Evolutionary conservation across 2,329 filamentous ascomycete species (phyloP), one percentile per base, ranked within the genome.

Genomic region (Aspergillus brasiliensis): DNA sequence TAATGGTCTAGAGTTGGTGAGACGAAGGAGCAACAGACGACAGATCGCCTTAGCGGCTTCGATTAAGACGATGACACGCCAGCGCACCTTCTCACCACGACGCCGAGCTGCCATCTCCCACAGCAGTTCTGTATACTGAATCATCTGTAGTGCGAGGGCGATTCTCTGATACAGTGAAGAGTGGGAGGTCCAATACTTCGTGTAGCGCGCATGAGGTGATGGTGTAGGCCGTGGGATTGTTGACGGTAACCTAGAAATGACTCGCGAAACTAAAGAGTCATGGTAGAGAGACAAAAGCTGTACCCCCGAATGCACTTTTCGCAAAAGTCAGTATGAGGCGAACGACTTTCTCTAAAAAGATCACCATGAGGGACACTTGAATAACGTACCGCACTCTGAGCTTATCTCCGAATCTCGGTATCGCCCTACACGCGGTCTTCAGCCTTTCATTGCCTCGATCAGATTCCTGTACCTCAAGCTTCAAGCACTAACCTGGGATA

Each of bases 91-190:
- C 75, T 96, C 85, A 47, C 90, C 92, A 63, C 88, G 88, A 51
- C 94, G 85, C 77, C 96, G 96, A 27, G 93, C 93, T 27, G 90
- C 86, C 95, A 99, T 99, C 75, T 99, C 95, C 85, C 94, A 95
- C n/a, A 99, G 80, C 28, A 99, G 82, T 78, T 99, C 92, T 0
- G 93, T 97, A 73, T 98, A 98, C 67, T 95, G 91, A 25, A 97
- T 90, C 78, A 96, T 90, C 73, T 96, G 92, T 51, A 99, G 81
- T 4, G 92, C 81, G 65, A 93, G 84, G 42, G 94, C 93, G 57
- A 96, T 86, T 60, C 91, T 86, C 60, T 89, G 86, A 76, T 99
- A 99, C 8, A 91, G 82, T 4, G 84, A 81, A 69, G 85, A 88
- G 57, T 82, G 82, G 51, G 82, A 79, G 17, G 82, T 82, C 83